Evolutionary conservation across 2,329 filamentous ascomycete species (phyloP).

Genomic region (Clarireedia homoeocarpa): DNA sequence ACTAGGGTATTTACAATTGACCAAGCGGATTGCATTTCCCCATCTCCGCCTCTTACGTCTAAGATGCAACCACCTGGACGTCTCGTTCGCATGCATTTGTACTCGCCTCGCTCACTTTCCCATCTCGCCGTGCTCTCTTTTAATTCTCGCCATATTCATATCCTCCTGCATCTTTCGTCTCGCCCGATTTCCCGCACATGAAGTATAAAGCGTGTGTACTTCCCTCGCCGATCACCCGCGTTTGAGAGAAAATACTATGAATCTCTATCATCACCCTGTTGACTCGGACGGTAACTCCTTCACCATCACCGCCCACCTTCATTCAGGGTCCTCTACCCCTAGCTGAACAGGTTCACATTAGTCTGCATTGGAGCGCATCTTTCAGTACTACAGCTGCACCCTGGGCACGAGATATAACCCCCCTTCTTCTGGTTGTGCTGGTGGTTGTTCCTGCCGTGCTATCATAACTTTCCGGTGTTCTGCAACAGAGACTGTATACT

Average conservation of each 20-base stretch:
- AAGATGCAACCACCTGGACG: conserved; percentile 3
- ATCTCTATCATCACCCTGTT: not conserved
- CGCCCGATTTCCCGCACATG: not conserved
- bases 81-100: not conserved
- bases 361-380: not conserved
- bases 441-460: not conserved
- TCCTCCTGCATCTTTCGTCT: not conserved
- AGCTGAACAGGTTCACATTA: not conserved
- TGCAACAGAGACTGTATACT: not conserved
- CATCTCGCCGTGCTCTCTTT: not conserved
- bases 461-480: not conserved
- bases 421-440: not conserved
- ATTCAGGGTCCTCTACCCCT: not conserved
- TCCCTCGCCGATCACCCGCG: not conserved
- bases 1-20: not conserved
- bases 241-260: conserved; percentile 2
- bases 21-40: not conserved
- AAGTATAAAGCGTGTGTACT: conserved; percentile 2
- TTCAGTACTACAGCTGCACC: too few relatives aligned
- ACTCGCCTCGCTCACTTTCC: not conserved
- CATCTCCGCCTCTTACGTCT: conserved; percentile 2
- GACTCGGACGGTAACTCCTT: not conserved
- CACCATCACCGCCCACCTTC: not conserved
- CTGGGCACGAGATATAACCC: not conserved
- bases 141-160: not conserved